Evolutionary conservation across 257 asterid species (phyloP).

Genomic region (Penstemon newberryi): DNA sequence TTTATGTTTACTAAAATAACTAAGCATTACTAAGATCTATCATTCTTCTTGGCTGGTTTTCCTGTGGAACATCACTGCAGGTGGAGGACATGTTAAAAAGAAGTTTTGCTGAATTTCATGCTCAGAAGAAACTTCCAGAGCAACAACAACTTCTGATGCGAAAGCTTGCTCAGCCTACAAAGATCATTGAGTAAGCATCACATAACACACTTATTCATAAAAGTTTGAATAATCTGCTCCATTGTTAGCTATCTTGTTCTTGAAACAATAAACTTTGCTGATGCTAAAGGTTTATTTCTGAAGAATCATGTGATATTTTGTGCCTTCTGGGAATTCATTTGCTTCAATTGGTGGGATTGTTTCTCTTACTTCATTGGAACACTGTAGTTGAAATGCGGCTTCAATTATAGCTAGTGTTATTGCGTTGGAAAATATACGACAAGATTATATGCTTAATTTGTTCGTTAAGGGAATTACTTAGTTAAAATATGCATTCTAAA

Average conservation of each 20-base stretch:
- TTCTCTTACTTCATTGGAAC: neutral
- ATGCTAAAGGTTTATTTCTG: conserved; percentile 11
- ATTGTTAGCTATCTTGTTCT: neutral
- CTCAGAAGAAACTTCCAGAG: conserved; percentile 98
- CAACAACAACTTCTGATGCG: conserved; percentile 73
- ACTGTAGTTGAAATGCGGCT: neutral
- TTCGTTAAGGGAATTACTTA: no score
- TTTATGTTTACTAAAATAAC: conserved; percentile 17
- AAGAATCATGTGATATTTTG: conserved; percentile 4
- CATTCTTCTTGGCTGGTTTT: conserved; percentile 25
- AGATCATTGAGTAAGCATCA: conserved; percentile 74
- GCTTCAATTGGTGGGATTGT: conserved; percentile 9
- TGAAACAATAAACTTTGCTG: conserved; percentile 18
- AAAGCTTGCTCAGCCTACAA: conserved; percentile 79
- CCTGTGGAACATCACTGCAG: conserved; percentile 43
- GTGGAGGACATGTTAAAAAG: conserved; percentile 99
- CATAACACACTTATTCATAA: conserved; percentile 21
- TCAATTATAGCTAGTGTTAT: neutral
- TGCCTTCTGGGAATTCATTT: conserved; percentile 14
- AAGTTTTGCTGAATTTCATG: conserved; percentile 98
- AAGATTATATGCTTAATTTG: neutral
- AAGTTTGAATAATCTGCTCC: conserved; percentile 14
- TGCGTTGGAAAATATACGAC: neutral
- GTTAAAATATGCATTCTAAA: no score
- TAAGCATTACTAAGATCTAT: conserved; percentile 8